Evolutionary conservation across 352 stramenopile species (phyloP).

Genomic region (Phytophthora citricola): DNA sequence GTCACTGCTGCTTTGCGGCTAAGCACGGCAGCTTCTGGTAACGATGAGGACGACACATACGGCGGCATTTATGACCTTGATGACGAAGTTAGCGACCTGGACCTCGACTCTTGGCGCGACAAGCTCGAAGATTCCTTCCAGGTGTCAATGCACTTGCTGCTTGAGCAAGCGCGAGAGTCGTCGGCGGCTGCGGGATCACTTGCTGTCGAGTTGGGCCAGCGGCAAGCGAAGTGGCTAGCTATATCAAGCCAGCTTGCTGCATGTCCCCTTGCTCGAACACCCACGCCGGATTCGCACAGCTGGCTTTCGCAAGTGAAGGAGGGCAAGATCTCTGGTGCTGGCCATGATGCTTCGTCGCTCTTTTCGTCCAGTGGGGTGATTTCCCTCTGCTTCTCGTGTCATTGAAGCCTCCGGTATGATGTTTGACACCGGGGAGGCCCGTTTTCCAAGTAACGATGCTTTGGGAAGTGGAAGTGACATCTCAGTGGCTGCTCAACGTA

Average conservation of each 20-base stretch:
- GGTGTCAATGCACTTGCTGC: constrained; percentile 27
- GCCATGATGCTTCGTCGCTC: constrained; percentile 51
- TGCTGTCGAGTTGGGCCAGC: constrained; percentile 34
- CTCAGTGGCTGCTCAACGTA: constrained; percentile 21
- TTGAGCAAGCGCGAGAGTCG: constrained; percentile 39
- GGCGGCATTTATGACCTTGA: constrained; percentile 28
- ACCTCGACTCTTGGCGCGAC: constrained; percentile 30
- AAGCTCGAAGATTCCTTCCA: constrained; percentile 38
- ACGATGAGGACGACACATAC: constrained; percentile 23
- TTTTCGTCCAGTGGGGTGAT: constrained; percentile 22
- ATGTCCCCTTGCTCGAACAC: constrained; percentile 55
- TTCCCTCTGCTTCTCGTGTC: constrained; percentile 45
- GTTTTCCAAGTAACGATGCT: constrained; percentile 26
- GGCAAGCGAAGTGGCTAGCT: constrained; percentile 73
- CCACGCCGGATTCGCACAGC: constrained; percentile 71
- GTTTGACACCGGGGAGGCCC: constrained; percentile 44
- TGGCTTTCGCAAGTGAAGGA: constrained; percentile 80
- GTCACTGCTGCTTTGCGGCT: constrained; percentile 17
- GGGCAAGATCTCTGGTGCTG: constrained; percentile 80
- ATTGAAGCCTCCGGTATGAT: constrained; percentile 51
- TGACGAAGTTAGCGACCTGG: constrained; percentile 25
- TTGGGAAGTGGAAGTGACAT: constrained; percentile 15
- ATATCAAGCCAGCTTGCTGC: constrained; percentile 73
- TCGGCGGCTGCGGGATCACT: constrained; percentile 35
- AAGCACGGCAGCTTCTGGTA: constrained; percentile 1